Conservation (phyloP, 164 flowering plant genomes). For the Liriodendron chinense region DNA sequence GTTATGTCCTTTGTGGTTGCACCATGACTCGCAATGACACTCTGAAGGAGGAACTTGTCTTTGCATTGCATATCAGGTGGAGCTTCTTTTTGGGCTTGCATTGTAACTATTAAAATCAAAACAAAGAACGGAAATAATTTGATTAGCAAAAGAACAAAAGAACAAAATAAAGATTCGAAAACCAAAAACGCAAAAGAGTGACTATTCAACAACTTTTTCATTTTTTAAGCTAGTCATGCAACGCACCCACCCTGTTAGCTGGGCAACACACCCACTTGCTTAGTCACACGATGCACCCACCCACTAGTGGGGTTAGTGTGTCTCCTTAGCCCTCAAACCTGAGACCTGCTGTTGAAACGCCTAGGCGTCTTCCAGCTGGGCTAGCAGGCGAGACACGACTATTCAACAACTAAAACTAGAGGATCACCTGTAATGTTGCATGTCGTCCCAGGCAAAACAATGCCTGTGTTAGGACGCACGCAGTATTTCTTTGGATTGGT, state of each 20-base stretch:
- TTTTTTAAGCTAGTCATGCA: too few relatives aligned
- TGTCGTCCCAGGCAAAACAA: conserved; percentile 58
- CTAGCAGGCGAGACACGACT: neutral
- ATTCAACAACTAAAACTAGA: neutral
- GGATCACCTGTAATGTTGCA: conserved; percentile 69
- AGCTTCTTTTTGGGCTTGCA: conserved; percentile 83
- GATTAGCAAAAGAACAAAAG: neutral
- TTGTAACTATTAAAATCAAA: conserved; percentile 48
- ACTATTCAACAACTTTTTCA: neutral
- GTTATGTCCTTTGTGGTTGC: conserved; percentile 49
- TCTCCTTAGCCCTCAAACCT: too few relatives aligned
- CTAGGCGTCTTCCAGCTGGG: neutral
- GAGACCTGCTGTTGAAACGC: too few relatives aligned
- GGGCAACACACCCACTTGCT: too few relatives aligned
- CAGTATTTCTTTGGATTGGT: conserved; percentile 90
- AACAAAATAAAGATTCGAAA: neutral
- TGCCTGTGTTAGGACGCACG: conserved; percentile 81
- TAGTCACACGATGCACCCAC: too few relatives aligned
- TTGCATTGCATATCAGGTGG: conserved; percentile 87
- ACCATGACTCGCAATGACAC: conserved; percentile 51
- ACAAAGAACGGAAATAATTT: neutral
- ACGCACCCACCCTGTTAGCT: too few relatives aligned
- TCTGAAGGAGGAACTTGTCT: conserved; percentile 85
- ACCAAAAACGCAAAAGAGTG: neutral
- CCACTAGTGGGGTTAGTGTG: too few relatives aligned